These are phyloP conservation scores for Petasospora rhodanensis DNA, from an alignment of 1,139 yeast species.

Conservation along the genomic window DNA sequence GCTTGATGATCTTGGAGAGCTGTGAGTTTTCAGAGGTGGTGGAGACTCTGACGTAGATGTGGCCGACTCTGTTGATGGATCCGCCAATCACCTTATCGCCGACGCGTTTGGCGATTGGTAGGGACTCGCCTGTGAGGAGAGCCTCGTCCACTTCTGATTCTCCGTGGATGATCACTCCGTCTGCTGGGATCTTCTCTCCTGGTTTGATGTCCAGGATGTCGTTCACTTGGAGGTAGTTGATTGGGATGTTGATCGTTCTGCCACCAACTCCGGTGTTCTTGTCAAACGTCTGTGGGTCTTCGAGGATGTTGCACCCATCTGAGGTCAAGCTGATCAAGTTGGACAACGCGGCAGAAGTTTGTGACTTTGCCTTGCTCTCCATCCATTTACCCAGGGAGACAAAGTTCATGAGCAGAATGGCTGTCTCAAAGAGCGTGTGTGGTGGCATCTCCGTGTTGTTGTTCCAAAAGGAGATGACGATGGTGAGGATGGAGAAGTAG, in stretches of 20 bases:
- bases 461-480: conserved; percentile 36
- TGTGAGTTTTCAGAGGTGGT: conserved; percentile 80
- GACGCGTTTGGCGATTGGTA: conserved; percentile 57
- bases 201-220: conserved; percentile 80
- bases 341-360: conserved; percentile 85
- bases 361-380: conserved; percentile 91
- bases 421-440: conserved; percentile 77
- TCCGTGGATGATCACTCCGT: conserved; percentile 76
- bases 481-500: conserved; percentile 63
- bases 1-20: conserved; percentile 76
- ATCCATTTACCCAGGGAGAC: conserved; percentile 86
- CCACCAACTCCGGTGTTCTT: conserved; percentile 8
- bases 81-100: conserved; percentile 83
- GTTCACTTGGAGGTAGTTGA: conserved; percentile 71
- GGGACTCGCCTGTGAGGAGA: conserved; percentile 83
- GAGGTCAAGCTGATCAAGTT: conserved; percentile 79
- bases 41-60: conserved; percentile 63
- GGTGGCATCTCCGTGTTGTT: conserved; percentile 43
- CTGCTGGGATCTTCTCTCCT: conserved; percentile 89
- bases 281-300: conserved; percentile 22
- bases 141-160: conserved; percentile 85
- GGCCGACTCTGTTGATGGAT: conserved; percentile 77
- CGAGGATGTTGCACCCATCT: conserved; percentile 62
- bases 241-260: conserved; percentile 39
- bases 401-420: conserved; percentile 77